Percentiles rank a stretch among this genome's conserved stretches.
phyloP scores from a whole-genome alignment of 208 protist species.

The Strigomonas culicis region DNA sequence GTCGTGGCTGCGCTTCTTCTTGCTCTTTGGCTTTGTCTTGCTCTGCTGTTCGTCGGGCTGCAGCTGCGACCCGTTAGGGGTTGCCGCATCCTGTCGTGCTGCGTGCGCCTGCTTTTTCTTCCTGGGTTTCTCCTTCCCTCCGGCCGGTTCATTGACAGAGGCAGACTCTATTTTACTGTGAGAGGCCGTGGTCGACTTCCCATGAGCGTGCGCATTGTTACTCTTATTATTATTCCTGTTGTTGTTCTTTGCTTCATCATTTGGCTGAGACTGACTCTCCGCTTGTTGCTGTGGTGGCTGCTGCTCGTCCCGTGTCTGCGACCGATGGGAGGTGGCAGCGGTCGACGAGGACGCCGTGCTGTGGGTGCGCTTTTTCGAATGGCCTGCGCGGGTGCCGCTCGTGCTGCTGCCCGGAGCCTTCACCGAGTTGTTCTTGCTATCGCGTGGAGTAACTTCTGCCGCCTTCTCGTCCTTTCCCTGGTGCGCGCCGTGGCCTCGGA shows the following conservation, averaged over 20 bases:
- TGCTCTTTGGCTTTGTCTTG: neutral
- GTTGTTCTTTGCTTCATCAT: too few species aligned
- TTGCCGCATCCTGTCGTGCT: too few species aligned
- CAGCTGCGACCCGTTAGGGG: neutral
- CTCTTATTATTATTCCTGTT: too few species aligned
- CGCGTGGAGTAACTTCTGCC: too few species aligned
- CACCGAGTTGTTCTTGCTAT: neutral
- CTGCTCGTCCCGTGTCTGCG: neutral
- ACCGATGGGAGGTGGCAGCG: neutral
- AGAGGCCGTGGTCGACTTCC: too few species aligned
- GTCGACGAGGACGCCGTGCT: too few species aligned
- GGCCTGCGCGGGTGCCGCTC: neutral
- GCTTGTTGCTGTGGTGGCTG: neutral
- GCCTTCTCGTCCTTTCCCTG: too few species aligned
- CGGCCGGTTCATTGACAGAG: neutral
- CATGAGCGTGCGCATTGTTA: too few species aligned
- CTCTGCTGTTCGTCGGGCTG: neutral
- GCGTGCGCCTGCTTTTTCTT: neutral
- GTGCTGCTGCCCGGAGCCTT: neutral
- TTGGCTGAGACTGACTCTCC: neutral
- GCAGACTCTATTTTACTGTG: too few species aligned
- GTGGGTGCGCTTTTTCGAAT: neutral
- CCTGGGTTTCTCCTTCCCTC: neutral
- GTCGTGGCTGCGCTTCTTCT: neutral
- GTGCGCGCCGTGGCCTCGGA: too few species aligned